phyloP scores from a whole-genome alignment of 441 rosid species.

The Euphorbia corollata region DNA sequence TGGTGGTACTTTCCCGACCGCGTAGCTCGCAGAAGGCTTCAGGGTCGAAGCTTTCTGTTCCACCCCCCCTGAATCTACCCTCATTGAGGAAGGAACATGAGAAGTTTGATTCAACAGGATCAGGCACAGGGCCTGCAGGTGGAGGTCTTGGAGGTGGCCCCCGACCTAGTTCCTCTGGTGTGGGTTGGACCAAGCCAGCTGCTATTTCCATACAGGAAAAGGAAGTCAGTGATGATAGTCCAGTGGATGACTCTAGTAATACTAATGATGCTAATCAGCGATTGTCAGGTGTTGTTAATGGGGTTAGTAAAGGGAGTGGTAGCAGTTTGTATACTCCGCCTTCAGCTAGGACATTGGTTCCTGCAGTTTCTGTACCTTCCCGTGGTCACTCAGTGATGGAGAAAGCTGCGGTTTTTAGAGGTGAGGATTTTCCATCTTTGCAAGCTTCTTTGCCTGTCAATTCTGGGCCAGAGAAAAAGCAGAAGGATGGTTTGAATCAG shows the following conservation, averaged over 20 bases:
- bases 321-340: conserved; percentile 46
- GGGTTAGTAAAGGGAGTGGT: conserved; percentile 36
- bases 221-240: conserved; percentile 33
- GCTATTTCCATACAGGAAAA: conserved; percentile 49
- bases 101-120: conserved; percentile 63
- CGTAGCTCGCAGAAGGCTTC: conserved; percentile 78
- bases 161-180: conserved; percentile 69
- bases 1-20: conserved; percentile 87
- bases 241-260: not conserved
- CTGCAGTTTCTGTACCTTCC: conserved; percentile 31
- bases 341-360: conserved; percentile 34
- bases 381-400: conserved; percentile 29
- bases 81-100: conserved; percentile 86
- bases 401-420: conserved; percentile 64
- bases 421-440: conserved; percentile 95
- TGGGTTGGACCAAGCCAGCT: conserved; percentile 85
- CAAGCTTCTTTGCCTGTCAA: conserved; percentile 59
- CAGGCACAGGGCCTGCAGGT: conserved; percentile 50
- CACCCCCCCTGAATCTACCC: conserved; percentile 98
- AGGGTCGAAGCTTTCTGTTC: conserved; percentile 91
- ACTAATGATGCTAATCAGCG: conserved; percentile 35
- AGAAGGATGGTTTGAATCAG: conserved; percentile 54
- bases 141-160: conserved; percentile 68
- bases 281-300: conserved; percentile 34
- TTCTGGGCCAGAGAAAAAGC: conserved; percentile 55